These are phyloP conservation scores for Paratinospora sagittata DNA, from an alignment of 164 flowering plant species.

Conservation along the genomic window DNA sequence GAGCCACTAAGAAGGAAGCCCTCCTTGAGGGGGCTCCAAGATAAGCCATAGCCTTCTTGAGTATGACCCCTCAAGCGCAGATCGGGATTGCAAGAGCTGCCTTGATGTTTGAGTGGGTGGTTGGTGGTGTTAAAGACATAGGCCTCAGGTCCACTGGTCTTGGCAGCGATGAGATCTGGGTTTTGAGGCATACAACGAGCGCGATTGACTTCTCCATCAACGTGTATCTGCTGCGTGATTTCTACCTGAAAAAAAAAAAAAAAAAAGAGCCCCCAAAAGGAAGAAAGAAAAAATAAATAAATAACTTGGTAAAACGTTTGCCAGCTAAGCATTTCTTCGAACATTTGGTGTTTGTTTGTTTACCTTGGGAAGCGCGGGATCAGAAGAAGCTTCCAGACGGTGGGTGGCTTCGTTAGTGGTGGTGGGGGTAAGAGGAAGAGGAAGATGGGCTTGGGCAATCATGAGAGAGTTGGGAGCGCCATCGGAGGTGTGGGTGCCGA, in stretches of 20 bases:
- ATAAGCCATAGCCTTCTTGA: constrained; percentile 85
- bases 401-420: too few species aligned
- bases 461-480: constrained; percentile 67
- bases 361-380: background rate
- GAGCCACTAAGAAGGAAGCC: constrained; percentile 89
- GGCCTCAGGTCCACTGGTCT: constrained; percentile 64
- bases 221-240: constrained; percentile 52
- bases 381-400: background rate
- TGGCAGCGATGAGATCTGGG: constrained; percentile 58
- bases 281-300: background rate
- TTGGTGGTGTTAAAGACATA: constrained; percentile 59
- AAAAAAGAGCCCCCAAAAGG: background rate
- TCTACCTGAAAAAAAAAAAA: constrained; percentile 59
- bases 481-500: constrained; percentile 89
- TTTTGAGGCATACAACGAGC: constrained; percentile 86
- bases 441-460: constrained; percentile 70
- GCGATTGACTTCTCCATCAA: constrained; percentile 87
- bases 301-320: too few species aligned
- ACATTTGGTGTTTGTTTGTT: constrained; percentile 16
- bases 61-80: constrained; percentile 75
- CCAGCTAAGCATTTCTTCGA: constrained; percentile 22
- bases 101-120: constrained; percentile 30
- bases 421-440: constrained; percentile 16
- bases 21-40: constrained; percentile 77
- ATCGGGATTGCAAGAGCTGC: constrained; percentile 53